Conservation (phyloP, 2,329 filamentous ascomycete genomes). For the Raffaelea albimanens region DNA sequence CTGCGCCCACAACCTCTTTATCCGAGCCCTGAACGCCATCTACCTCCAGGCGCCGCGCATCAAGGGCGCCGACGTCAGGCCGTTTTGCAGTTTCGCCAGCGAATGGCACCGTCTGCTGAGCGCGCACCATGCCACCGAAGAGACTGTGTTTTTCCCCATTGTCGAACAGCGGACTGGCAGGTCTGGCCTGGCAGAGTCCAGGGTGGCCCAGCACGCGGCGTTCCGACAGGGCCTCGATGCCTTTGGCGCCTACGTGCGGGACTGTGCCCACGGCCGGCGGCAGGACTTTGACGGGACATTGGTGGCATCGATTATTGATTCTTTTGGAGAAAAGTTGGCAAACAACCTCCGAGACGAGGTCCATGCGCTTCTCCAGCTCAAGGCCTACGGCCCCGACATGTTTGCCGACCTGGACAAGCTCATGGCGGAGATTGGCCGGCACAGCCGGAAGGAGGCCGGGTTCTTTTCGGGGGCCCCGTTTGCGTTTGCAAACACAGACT, state of each 20-base stretch:
- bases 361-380: no score
- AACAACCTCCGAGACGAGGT: constrained; percentile 27
- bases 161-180: constrained; percentile 19
- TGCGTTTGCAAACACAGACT: no score
- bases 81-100: constrained; percentile 20
- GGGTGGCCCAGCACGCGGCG: constrained; percentile 23
- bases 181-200: constrained; percentile 21
- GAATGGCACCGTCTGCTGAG: constrained; percentile 16
- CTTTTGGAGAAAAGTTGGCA: constrained; percentile 23
- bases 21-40: constrained; percentile 20
- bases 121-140: constrained; percentile 24
- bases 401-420: no score
- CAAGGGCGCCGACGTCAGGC: constrained; percentile 21
- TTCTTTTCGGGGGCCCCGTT: no score
- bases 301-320: constrained; percentile 22
- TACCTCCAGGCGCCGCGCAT: constrained; percentile 25
- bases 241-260: constrained; percentile 22
- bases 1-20: constrained; percentile 21
- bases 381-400: no score
- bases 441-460: no score
- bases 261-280: constrained; percentile 16
- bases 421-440: no score
- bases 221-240: constrained; percentile 23
- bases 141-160: constrained; percentile 21
- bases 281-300: constrained; percentile 22